These are phyloP conservation scores for Fusarium phyllophilum DNA, from an alignment of 2,329 filamentous ascomycete species.

Conservation along the genomic window DNA sequence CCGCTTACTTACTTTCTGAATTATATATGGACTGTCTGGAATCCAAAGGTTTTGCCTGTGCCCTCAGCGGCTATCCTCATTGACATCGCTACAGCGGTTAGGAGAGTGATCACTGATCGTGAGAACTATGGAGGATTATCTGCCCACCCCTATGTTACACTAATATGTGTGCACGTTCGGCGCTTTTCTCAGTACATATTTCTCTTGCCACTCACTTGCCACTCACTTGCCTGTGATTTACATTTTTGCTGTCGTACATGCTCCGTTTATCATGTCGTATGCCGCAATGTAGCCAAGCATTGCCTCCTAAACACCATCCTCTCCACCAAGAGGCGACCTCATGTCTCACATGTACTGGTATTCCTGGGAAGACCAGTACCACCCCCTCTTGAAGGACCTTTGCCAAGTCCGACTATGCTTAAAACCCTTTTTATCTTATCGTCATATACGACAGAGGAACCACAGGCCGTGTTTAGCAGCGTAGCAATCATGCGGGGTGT, in stretches of 20 bases:
- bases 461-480: neutral
- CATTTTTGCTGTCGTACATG: neutral
- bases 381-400: neutral
- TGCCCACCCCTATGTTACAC: neutral
- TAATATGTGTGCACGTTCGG: neutral
- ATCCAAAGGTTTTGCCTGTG: fast-evolving
- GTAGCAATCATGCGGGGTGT: no score
- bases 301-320: neutral
- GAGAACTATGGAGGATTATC: neutral
- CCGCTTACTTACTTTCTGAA: fast-evolving
- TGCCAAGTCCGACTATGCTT: neutral
- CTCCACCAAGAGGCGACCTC: neutral
- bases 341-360: neutral
- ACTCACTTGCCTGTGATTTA: neutral
- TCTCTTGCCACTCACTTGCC: neutral
- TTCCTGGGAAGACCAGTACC: no score
- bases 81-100: fast-evolving
- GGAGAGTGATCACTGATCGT: neutral
- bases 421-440: neutral
- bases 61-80: fast-evolving
- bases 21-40: fast-evolving
- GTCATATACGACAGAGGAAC: neutral
- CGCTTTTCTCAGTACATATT: neutral
- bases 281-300: no score
- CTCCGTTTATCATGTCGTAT: neutral